These are phyloP conservation scores for Clitopilus passeckerianus DNA, from an alignment of 768 basidiomycete genomes.

Conservation along the genomic window DNA sequence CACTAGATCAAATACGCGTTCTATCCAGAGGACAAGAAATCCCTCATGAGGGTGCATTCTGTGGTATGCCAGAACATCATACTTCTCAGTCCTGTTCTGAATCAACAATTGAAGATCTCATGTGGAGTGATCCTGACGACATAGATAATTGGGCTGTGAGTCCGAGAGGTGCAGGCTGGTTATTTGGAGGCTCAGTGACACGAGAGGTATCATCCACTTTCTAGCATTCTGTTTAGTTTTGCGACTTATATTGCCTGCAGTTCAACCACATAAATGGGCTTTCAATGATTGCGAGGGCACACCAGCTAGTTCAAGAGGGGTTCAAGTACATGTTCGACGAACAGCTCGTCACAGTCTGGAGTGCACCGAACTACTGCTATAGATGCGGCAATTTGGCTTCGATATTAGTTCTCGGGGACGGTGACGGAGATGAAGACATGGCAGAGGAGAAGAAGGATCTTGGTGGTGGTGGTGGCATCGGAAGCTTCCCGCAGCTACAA, in stretches of 20 bases:
- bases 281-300: slow-evolving; percentile 86
- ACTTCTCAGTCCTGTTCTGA: background rate
- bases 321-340: slow-evolving; percentile 97
- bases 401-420: slow-evolving; percentile 79
- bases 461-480: background rate
- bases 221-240: slow-evolving; percentile 1
- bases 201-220: slow-evolving; percentile 51
- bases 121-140: slow-evolving; percentile 98
- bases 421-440: slow-evolving; percentile 26
- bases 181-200: slow-evolving; percentile 86
- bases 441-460: background rate
- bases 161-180: slow-evolving; percentile 93
- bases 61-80: slow-evolving; percentile 43
- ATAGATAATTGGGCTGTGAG: slow-evolving; percentile 96
- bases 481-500: background rate
- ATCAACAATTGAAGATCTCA: slow-evolving; percentile 61
- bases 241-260: slow-evolving; percentile 24
- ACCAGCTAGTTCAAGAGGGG: slow-evolving; percentile 95
- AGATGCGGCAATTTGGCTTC: slow-evolving; percentile 87
- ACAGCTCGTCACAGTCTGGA: slow-evolving; percentile 90
- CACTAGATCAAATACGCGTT: slow-evolving; percentile 91
- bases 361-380: slow-evolving; percentile 82
- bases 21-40: slow-evolving; percentile 95
- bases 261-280: slow-evolving; percentile 93
- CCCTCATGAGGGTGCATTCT: slow-evolving; percentile 98